These are phyloP conservation scores for Penicillium corylophilum DNA, from an alignment of 2,329 filamentous ascomycete genomes.

Conservation along the genomic window DNA sequence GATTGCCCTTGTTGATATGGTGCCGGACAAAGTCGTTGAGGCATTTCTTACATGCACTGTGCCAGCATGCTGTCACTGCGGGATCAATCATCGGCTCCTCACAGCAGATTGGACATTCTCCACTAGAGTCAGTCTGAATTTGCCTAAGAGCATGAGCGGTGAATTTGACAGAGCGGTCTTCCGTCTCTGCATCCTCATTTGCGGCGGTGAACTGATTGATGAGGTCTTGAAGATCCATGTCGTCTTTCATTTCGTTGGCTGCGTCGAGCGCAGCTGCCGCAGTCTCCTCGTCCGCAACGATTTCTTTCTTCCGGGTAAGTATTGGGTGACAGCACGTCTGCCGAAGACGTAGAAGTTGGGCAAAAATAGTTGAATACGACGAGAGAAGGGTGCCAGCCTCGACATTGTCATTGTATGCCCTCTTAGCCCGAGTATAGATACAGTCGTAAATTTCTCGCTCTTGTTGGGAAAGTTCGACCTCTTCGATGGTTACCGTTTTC, in stretches of 20 bases:
- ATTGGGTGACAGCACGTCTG: conserved; percentile 94
- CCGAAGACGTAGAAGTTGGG: conserved; percentile 86
- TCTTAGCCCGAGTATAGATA: conserved; percentile 79
- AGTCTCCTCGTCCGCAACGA: conserved; percentile 85
- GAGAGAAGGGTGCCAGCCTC: conserved; percentile 92
- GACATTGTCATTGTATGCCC: conserved; percentile 79
- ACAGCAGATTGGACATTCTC: conserved; percentile 90
- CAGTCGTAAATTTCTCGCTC: conserved; percentile 92
- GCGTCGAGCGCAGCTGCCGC: conserved; percentile 75
- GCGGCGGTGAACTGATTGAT: conserved; percentile 78
- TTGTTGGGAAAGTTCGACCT: conserved; percentile 78
- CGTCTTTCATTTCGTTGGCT: conserved; percentile 78
- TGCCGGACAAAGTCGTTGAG: conserved; percentile 87
- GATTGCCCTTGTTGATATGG: conserved; percentile 71
- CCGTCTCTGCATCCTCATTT: conserved; percentile 56
- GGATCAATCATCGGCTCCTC: conserved; percentile 96
- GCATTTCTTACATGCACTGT: conserved; percentile 93
- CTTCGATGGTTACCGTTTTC: conserved; percentile 79
- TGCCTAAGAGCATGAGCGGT: conserved; percentile 85
- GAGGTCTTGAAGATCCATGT: conserved; percentile 89
- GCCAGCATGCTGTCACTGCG: conserved; percentile 94
- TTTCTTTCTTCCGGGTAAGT: conserved; percentile 77
- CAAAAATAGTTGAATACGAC: conserved; percentile 95
- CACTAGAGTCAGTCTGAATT: conserved; percentile 83
- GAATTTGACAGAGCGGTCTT: conserved; percentile 62